Conservation (phyloP, 805 yeast species). For the Teunomyces barrocoloradensis region DNA sequence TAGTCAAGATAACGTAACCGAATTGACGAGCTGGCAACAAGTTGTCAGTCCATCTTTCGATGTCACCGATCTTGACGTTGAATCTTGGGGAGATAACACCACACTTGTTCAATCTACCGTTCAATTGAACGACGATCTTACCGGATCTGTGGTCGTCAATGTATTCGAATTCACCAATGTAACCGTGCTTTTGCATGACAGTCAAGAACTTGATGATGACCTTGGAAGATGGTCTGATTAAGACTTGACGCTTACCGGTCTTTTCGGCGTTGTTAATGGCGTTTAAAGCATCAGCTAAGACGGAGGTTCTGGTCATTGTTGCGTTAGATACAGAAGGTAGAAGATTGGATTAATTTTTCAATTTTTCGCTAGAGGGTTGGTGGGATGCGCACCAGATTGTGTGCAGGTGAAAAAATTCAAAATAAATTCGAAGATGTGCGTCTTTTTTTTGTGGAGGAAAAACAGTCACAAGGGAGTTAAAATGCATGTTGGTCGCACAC, state of each 20-base stretch:
- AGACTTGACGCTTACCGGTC: slow-evolving; percentile 36
- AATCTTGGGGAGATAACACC: slow-evolving; percentile 99
- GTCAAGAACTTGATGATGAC: slow-evolving; percentile 31
- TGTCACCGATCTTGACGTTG: slow-evolving; percentile 92
- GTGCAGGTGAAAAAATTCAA: slow-evolving; percentile 5
- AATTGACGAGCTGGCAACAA: slow-evolving; percentile 98
- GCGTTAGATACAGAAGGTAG: slow-evolving; percentile 5
- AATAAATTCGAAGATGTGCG: too few relatives aligned
- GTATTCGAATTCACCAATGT: slow-evolving; percentile 37
- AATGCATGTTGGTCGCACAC: neutral
- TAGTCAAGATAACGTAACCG: slow-evolving; percentile 96
- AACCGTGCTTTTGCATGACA: slow-evolving; percentile 35
- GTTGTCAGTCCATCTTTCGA: slow-evolving; percentile 98
- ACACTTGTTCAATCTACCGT: slow-evolving; percentile 78
- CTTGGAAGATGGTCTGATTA: slow-evolving; percentile 37
- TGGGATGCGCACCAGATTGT: neutral
- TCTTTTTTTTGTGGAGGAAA: neutral
- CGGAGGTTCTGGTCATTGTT: slow-evolving; percentile 34
- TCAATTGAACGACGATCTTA: slow-evolving; percentile 35
- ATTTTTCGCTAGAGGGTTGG: slow-evolving; percentile 2
- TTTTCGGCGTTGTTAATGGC: slow-evolving; percentile 37
- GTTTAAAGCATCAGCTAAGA: slow-evolving; percentile 36
- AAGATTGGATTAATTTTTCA: slow-evolving; percentile 3
- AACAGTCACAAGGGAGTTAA: neutral
- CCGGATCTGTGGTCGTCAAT: slow-evolving; percentile 38